These are phyloP conservation scores for Rhodotorula sp. DNA, from an alignment of 1,284 basidiomycete genomes.

Conservation along the genomic window DNA sequence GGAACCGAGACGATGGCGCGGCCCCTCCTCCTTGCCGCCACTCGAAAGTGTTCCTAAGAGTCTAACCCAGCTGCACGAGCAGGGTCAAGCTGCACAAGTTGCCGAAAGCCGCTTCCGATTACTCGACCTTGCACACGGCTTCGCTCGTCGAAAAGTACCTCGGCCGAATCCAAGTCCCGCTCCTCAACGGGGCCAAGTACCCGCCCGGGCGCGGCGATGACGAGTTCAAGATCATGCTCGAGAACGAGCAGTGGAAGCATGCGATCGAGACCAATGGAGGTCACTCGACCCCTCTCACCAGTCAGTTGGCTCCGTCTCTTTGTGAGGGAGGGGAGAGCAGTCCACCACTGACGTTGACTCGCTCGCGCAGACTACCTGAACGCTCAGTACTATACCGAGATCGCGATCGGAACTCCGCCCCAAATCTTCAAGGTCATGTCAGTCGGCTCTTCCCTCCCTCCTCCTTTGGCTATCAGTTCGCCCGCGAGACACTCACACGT, in stretches of 20 bases:
- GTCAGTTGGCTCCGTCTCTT: conserved; percentile 52
- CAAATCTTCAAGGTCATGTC: conserved; percentile 79
- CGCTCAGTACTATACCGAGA: conserved; percentile 93
- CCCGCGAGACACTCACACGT: neutral
- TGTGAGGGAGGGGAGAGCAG: no score
- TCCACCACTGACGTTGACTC: neutral
- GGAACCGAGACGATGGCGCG: conserved; percentile 1
- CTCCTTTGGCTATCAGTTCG: conserved; percentile 51
- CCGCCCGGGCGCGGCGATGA: conserved; percentile 35
- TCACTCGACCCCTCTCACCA: conserved; percentile 84
- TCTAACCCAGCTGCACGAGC: neutral
- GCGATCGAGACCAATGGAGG: conserved; percentile 61
- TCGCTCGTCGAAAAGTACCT: conserved; percentile 88
- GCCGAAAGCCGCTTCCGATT: conserved; percentile 12
- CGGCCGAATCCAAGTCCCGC: conserved; percentile 57
- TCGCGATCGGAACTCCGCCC: conserved; percentile 74
- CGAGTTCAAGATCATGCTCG: conserved; percentile 47
- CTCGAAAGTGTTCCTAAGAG: neutral
- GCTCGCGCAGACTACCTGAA: conserved; percentile 80
- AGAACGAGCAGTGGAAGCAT: conserved; percentile 57
- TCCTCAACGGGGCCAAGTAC: neutral
- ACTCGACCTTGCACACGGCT: conserved; percentile 43
- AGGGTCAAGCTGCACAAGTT: conserved; percentile 40
- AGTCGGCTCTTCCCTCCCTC: conserved; percentile 48
- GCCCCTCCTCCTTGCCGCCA: neutral